phyloP scores from a whole-genome alignment of 2,329 filamentous ascomycete genomes.

The Metarhizium sp. region DNA sequence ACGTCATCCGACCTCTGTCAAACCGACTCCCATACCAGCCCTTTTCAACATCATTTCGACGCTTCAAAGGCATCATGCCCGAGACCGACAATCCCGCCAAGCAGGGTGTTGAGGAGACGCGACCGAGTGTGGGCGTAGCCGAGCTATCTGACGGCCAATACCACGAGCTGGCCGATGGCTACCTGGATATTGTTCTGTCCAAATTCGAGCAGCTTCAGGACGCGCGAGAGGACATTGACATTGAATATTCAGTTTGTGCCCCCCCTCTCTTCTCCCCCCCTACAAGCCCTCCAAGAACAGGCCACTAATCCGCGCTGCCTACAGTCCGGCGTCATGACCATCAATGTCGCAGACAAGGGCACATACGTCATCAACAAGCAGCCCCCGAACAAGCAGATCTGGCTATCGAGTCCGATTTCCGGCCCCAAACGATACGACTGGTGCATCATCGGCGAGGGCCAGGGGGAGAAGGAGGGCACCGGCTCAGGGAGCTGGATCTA shows the following conservation, averaged over 20 bases:
- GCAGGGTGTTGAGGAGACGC: slow-evolving; percentile 26
- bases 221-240: slow-evolving; percentile 64
- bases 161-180: slow-evolving; percentile 67
- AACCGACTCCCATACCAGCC: neutral
- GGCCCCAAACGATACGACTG: slow-evolving; percentile 95
- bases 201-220: slow-evolving; percentile 70
- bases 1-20: neutral
- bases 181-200: slow-evolving; percentile 49
- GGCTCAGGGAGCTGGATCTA: slow-evolving; percentile 78
- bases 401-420: slow-evolving; percentile 84
- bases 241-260: slow-evolving; percentile 72
- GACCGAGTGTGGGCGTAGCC: slow-evolving; percentile 40
- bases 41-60: slow-evolving; percentile 20
- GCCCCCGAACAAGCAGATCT: slow-evolving; percentile 94
- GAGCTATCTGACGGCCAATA: slow-evolving; percentile 64
- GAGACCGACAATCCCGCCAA: slow-evolving; percentile 45
- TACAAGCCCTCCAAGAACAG: neutral
- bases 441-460: slow-evolving; percentile 62
- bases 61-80: slow-evolving; percentile 47
- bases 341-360: slow-evolving; percentile 59
- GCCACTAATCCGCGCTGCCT: slow-evolving; percentile 2
- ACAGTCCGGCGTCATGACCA: slow-evolving; percentile 77
- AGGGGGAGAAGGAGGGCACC: slow-evolving; percentile 67
- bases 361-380: slow-evolving; percentile 98
- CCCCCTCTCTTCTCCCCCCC: no score